Evolutionary conservation across 495 filamentous ascomycete species (phyloP).

Genomic region (Annulohypoxylon stygium): DNA sequence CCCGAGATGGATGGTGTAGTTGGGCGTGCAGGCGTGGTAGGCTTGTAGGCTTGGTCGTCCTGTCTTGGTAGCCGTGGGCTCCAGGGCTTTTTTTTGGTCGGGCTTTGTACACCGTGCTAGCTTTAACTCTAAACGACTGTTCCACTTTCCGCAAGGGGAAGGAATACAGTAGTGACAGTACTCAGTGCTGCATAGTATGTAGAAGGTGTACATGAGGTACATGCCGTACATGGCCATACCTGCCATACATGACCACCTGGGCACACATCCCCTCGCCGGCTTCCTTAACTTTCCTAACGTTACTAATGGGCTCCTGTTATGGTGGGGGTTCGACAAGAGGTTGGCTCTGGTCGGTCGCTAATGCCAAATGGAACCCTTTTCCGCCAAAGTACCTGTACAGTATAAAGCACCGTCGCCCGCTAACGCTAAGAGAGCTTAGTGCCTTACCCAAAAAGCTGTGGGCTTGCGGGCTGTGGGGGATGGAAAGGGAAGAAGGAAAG

Average conservation of each 20-base stretch:
- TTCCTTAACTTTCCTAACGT: conserved; percentile 2
- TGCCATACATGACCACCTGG: too few relatives aligned
- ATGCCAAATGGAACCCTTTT: conserved; percentile 23
- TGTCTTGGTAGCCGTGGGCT: conserved; percentile 21
- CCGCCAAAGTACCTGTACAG: conserved; percentile 38
- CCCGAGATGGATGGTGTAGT: conserved; percentile 42
- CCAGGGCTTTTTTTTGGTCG: conserved; percentile 11
- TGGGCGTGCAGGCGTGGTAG: conserved; percentile 25
- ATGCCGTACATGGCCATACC: background rate
- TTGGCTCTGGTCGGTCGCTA: conserved; percentile 30
- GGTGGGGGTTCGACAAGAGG: conserved; percentile 33
- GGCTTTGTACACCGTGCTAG: conserved; percentile 38
- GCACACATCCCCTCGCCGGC: background rate
- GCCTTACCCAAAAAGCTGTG: conserved; percentile 6
- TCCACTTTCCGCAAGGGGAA: conserved; percentile 46
- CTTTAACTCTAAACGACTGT: conserved; percentile 26
- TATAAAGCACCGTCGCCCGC: conserved; percentile 27
- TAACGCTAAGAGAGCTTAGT: background rate
- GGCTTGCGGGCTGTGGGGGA: conserved; percentile 28
- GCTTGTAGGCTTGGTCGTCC: conserved; percentile 21
- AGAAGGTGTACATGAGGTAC: conserved; percentile 12
- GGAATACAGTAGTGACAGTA: conserved; percentile 20
- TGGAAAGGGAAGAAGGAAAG: background rate
- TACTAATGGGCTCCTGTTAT: conserved; percentile 13
- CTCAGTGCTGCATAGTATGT: background rate